phyloP scores from a whole-genome alignment of 768 basidiomycete genomes.

The Calvatia gigantea region DNA sequence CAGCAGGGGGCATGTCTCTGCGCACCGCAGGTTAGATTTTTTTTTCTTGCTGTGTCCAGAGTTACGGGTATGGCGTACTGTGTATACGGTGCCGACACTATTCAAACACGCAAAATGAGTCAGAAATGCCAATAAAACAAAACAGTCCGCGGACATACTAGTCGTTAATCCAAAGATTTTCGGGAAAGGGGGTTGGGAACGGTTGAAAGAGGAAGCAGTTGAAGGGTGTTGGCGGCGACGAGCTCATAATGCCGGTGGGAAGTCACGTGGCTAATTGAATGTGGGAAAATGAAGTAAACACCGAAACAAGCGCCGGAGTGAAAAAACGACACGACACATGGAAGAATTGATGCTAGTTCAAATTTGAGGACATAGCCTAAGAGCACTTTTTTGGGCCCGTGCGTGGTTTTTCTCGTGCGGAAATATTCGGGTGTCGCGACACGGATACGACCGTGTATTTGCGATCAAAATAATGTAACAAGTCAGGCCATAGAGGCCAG shows the following conservation, averaged over 20 bases:
- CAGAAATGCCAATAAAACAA: slow-evolving; percentile 1
- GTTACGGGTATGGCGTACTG: slow-evolving; percentile 45
- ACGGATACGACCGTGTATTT: not conserved
- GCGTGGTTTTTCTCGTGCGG: not conserved
- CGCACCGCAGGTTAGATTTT: slow-evolving; percentile 11
- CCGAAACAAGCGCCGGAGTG: not conserved
- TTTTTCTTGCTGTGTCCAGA: slow-evolving; percentile 10
- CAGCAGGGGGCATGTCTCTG: slow-evolving; percentile 94
- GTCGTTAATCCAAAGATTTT: not conserved
- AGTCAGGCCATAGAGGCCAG: no score
- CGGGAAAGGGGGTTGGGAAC: not conserved
- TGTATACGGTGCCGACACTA: slow-evolving; percentile 61
- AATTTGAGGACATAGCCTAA: not conserved
- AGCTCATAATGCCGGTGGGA: not conserved
- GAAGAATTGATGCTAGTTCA: not conserved
- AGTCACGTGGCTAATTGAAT: not conserved
- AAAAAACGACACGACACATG: not conserved
- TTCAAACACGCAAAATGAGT: slow-evolving; percentile 8
- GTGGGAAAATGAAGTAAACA: not conserved
- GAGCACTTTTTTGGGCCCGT: not conserved
- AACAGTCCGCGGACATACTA: slow-evolving; percentile 6
- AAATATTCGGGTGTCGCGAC: not conserved
- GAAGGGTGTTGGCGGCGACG: slow-evolving; percentile 5
- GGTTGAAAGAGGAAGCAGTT: slow-evolving; percentile 15
- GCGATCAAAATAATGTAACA: no score